Percentiles rank a stretch among this genome's conserved stretches.
Conservation (phyloP, 2,329 filamentous ascomycete species). For the Aphanocladium album region DNA sequence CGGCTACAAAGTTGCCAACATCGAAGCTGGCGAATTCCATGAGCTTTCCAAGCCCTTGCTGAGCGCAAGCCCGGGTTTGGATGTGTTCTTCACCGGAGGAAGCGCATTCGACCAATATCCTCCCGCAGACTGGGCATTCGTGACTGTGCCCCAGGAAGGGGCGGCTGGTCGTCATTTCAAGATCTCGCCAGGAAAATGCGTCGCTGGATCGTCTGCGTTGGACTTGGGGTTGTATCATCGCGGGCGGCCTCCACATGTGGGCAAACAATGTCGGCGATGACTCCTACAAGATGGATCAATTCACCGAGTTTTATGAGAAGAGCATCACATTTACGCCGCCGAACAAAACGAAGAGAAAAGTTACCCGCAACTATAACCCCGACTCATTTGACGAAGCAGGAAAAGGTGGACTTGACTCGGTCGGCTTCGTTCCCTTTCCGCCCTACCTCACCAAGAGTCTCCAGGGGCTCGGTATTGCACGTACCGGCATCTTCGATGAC, state of each 20-base stretch:
- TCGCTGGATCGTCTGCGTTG: constrained; percentile 34
- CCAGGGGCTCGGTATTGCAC: constrained; percentile 22
- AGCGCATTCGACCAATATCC: constrained; percentile 19
- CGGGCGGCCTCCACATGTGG: constrained; percentile 28
- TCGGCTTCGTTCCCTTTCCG: constrained; percentile 24
- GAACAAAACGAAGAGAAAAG: too few relatives aligned
- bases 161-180: constrained; percentile 25
- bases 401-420: constrained; percentile 21
- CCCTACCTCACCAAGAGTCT: constrained; percentile 24
- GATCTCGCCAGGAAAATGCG: constrained; percentile 32
- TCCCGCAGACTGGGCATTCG: constrained; percentile 26
- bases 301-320: constrained; percentile 25
- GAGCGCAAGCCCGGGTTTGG: constrained; percentile 21
- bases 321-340: constrained; percentile 21
- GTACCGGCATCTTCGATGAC: constrained; percentile 18
- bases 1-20: constrained; percentile 19
- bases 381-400: constrained; percentile 20
- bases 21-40: constrained; percentile 28
- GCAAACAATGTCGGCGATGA: constrained; percentile 25
- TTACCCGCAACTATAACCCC: too few relatives aligned
- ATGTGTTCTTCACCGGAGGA: constrained; percentile 18
- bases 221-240: constrained; percentile 33
- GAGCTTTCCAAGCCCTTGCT: constrained; percentile 27
- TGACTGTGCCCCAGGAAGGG: constrained; percentile 21
- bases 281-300: constrained; percentile 22